Percentiles rank a stretch among this genome's conserved stretches.
These are phyloP conservation scores for Kwoniella botswanensis DNA, from an alignment of 768 basidiomycete species.

Conservation along the genomic window DNA sequence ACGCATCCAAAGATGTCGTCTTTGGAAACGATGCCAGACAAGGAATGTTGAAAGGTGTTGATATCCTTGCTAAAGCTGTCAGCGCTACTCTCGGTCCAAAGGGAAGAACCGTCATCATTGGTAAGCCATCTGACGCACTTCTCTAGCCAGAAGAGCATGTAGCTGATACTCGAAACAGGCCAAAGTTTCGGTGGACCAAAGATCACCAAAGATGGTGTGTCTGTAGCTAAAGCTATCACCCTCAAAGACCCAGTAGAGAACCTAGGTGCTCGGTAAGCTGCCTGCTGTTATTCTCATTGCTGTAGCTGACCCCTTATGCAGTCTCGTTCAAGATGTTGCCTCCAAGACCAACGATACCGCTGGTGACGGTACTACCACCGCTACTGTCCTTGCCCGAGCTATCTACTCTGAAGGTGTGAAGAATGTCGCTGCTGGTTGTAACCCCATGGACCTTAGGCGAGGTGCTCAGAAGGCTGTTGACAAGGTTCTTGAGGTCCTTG, in stretches of 20 bases:
- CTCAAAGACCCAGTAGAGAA: conserved; percentile 99
- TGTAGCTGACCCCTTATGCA: conserved; percentile 46
- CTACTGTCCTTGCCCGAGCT: conserved; percentile 93
- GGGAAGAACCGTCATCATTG: conserved; percentile 98
- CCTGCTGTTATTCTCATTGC: conserved; percentile 4
- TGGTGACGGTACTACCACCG: conserved; percentile 97
- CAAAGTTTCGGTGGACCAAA: conserved; percentile 65
- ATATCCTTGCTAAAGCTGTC: conserved; percentile 95
- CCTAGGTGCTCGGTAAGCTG: conserved; percentile 86
- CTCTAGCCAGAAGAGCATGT: background rate
- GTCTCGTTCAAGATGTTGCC: conserved; percentile 93
- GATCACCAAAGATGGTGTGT: conserved; percentile 98
- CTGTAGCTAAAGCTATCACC: conserved; percentile 91
- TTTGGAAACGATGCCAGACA: conserved; percentile 95
- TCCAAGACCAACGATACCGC: conserved; percentile 96
- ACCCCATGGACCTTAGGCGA: conserved; percentile 99
- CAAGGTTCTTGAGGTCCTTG: conserved; percentile 87
- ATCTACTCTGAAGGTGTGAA: conserved; percentile 99
- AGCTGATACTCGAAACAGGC: conserved; percentile 27
- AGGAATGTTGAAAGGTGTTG: conserved; percentile 91
- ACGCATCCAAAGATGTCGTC: conserved; percentile 79
- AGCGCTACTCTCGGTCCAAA: conserved; percentile 96
- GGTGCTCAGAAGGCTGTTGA: conserved; percentile 96
- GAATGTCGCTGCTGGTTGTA: conserved; percentile 98
- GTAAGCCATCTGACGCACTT: conserved; percentile 60